These are phyloP conservation scores for Carex cristatella DNA, from an alignment of 176 grass and related monocot species.

Conservation along the genomic window DNA sequence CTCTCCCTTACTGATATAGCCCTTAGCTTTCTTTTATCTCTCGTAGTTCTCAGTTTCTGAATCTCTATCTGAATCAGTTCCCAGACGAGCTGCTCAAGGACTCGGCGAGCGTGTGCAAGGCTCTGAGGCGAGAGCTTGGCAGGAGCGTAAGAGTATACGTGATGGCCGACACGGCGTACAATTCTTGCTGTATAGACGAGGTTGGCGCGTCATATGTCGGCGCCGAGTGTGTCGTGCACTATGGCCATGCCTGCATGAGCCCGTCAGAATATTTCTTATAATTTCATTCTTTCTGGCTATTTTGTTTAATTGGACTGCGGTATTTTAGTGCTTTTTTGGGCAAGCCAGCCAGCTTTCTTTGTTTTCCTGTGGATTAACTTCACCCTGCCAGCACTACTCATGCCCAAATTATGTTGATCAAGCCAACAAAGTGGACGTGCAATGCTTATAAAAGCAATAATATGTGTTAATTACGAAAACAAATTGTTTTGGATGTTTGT, in stretches of 20 bases:
- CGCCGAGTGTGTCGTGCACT: constrained; percentile 80
- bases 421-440: neutral
- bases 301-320: neutral
- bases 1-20: neutral
- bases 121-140: constrained; percentile 46
- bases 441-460: neutral
- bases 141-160: constrained; percentile 51
- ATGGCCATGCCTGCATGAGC: constrained; percentile 98
- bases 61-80: constrained; percentile 36
- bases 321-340: neutral
- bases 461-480: neutral
- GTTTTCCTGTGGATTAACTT: neutral
- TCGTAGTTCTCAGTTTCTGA: neutral
- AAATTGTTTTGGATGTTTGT: neutral
- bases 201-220: constrained; percentile 77
- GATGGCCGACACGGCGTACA: constrained; percentile 87
- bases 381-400: neutral
- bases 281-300: neutral
- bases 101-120: constrained; percentile 34
- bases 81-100: constrained; percentile 79
- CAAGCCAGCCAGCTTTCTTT: neutral
- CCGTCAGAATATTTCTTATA: constrained; percentile 37
- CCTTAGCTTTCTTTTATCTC: neutral
- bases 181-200: constrained; percentile 92
- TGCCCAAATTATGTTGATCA: neutral